These are phyloP conservation scores for Rhododendron williamsianum DNA, from an alignment of 148 eudicot species.

Conservation along the genomic window DNA sequence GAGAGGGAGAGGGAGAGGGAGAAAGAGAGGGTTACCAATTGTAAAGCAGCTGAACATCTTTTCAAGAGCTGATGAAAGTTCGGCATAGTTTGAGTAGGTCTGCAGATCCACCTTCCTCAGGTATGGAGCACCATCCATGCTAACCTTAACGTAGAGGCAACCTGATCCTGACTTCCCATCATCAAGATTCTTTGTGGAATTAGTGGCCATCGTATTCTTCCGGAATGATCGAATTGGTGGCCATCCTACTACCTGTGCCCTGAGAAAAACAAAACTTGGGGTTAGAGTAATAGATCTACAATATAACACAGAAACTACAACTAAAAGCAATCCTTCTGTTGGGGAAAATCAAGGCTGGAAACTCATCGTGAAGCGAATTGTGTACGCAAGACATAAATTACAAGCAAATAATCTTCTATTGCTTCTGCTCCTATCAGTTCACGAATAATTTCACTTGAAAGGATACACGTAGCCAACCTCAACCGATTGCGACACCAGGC, in stretches of 20 bases:
- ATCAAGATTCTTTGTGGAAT: conserved; percentile 30
- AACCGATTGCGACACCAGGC: not conserved
- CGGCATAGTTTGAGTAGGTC: conserved; percentile 48
- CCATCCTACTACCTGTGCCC: conserved; percentile 91
- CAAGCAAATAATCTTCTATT: not conserved
- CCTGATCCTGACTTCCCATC: conserved; percentile 23
- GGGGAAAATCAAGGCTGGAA: not conserved
- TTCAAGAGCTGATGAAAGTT: conserved; percentile 54
- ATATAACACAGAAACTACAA: not conserved
- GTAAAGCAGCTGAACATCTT: conserved; percentile 61
- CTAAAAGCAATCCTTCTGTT: not conserved
- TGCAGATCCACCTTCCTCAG: conserved; percentile 81
- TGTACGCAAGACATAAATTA: not conserved
- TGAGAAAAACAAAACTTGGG: conserved; percentile 21
- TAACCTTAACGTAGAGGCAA: conserved; percentile 53
- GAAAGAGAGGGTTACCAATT: conserved; percentile 25
- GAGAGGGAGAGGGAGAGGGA: too few relatives aligned
- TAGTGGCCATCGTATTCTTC: conserved; percentile 67
- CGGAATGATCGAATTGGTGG: conserved; percentile 86
- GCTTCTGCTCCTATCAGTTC: not conserved
- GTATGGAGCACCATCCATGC: conserved; percentile 84
- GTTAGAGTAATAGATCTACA: not conserved
- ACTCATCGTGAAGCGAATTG: not conserved
- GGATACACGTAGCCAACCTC: not conserved
- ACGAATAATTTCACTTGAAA: not conserved